Evolutionary conservation across 805 yeast species (phyloP).

Genomic region (Jamesozyma gamospora): DNA sequence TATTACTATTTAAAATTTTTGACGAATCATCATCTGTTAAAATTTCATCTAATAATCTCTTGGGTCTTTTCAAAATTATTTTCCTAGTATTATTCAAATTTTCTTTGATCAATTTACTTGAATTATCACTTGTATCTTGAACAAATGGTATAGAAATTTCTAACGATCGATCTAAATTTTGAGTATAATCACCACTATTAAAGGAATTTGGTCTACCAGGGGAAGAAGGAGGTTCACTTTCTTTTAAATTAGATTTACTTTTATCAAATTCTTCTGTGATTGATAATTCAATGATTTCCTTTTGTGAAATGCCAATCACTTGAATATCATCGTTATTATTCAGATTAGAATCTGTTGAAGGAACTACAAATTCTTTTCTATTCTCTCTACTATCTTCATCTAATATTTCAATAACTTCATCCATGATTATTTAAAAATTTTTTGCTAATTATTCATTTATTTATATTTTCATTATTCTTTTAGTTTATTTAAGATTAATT

Average conservation of each 20-base stretch:
- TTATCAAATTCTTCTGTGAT: neutral
- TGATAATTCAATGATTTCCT: constrained; percentile 3
- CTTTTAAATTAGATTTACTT: neutral
- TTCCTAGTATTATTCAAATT: too few species aligned
- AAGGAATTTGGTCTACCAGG: neutral
- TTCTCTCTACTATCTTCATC: constrained; percentile 1
- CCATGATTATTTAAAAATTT: neutral
- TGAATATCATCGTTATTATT: neutral
- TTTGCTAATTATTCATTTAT: neutral
- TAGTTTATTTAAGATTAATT: too few species aligned
- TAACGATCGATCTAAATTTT: constrained; percentile 7
- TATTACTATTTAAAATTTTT: neutral
- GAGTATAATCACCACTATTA: neutral
- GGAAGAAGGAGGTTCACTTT: constrained; percentile 1
- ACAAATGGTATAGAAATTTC: constrained; percentile 18
- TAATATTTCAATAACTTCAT: constrained; percentile 4
- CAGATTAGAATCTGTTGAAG: neutral
- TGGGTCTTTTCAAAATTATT: neutral
- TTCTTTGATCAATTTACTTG: neutral
- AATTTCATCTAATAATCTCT: constrained; percentile 12
- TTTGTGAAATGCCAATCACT: neutral
- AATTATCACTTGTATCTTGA: constrained; percentile 11
- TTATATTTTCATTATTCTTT: too few species aligned
- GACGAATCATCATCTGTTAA: constrained; percentile 9
- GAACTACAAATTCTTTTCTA: neutral